Evolutionary conservation across 2,329 filamentous ascomycete species (phyloP).

Genomic region (Ophiostoma sp.): DNA sequence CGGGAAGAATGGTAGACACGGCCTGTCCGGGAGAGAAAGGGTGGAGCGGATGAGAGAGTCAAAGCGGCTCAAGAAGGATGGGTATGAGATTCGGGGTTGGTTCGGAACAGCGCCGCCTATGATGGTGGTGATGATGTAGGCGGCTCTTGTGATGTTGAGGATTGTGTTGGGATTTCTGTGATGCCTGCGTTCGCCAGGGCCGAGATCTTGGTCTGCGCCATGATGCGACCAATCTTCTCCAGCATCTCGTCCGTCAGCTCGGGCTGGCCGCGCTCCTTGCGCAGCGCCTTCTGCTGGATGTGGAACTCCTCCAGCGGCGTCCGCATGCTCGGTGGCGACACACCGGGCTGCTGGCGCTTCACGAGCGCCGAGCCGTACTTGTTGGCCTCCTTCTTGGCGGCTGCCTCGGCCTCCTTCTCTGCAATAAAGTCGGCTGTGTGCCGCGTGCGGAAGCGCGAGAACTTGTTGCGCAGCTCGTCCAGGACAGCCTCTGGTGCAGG

Average conservation of each 20-base stretch:
- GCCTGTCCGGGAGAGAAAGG: not conserved
- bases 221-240: conserved; percentile 56
- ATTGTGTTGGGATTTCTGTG: not conserved
- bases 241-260: conserved; percentile 54
- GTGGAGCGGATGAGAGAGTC: not conserved
- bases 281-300: conserved; percentile 47
- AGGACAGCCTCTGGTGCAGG: conserved; percentile 76
- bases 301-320: conserved; percentile 57
- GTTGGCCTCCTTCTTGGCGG: conserved; percentile 25
- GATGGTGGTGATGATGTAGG: not conserved
- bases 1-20: not conserved
- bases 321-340: conserved; percentile 40
- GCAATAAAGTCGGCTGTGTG: conserved; percentile 69
- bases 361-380: conserved; percentile 25
- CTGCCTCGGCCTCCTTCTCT: conserved; percentile 39
- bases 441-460: conserved; percentile 72
- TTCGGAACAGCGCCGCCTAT: not conserved
- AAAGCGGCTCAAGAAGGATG: conserved; percentile 1
- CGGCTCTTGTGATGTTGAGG: conserved; percentile 3
- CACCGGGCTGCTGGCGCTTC: conserved; percentile 32
- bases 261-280: conserved; percentile 50
- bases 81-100: not conserved
- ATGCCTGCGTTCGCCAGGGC: conserved; percentile 19
- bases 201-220: conserved; percentile 44
- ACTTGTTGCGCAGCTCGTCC: conserved; percentile 80